Percentiles rank a stretch among this genome's conserved stretches.
phyloP scores from a whole-genome alignment of 2,329 filamentous ascomycete species.

The Xylaria polymorpha region DNA sequence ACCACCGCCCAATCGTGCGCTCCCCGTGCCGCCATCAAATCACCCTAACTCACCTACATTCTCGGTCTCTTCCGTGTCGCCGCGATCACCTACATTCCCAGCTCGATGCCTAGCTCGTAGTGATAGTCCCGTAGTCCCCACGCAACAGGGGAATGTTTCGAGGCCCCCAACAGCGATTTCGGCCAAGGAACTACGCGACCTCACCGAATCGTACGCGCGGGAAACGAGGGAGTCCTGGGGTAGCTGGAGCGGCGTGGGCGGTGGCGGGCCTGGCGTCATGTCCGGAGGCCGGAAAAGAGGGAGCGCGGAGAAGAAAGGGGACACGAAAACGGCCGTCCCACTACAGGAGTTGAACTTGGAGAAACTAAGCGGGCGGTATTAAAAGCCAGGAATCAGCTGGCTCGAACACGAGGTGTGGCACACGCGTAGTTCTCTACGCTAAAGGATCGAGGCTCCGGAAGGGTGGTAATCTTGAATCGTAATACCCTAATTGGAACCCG shows the following conservation, averaged over 20 bases:
- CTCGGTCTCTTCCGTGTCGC: constrained; percentile 35
- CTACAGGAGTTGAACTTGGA: constrained; percentile 45
- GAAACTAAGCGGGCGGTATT: constrained; percentile 46
- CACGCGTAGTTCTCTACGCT: too few species aligned
- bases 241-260: constrained; percentile 48
- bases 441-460: neutral
- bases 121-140: constrained; percentile 16
- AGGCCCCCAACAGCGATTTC: constrained; percentile 39
- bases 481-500: constrained; percentile 3
- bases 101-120: constrained; percentile 30
- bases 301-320: constrained; percentile 36
- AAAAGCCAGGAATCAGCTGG: neutral
- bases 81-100: constrained; percentile 45
- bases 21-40: constrained; percentile 51
- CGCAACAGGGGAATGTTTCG: constrained; percentile 1
- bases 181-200: constrained; percentile 47
- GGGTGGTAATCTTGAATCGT: neutral
- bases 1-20: constrained; percentile 59
- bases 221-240: constrained; percentile 52
- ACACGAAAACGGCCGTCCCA: constrained; percentile 26
- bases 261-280: constrained; percentile 42
- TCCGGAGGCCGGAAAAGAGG: constrained; percentile 33
- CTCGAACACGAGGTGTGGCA: neutral
- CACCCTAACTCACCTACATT: constrained; percentile 37
- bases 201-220: constrained; percentile 50